Percentiles rank a stretch among this genome's conserved stretches.
Evolutionary conservation across 2,329 filamentous ascomycete species (phyloP).

Genomic region (Albophoma yamanashiensis): DNA sequence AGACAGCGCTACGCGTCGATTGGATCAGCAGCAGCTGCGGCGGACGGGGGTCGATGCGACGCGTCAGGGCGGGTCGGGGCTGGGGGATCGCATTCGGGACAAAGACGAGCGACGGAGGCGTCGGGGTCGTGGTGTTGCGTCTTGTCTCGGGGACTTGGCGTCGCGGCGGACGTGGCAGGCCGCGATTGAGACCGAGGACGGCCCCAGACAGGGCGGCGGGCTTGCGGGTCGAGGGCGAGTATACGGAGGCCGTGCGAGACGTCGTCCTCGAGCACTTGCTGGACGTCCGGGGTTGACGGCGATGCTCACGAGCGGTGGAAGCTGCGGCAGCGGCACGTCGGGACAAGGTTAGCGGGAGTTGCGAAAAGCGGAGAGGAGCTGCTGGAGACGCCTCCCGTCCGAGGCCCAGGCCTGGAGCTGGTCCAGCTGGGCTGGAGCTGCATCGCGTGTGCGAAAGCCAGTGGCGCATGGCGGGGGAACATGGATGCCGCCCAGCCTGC

Average conservation of each 20-base stretch:
- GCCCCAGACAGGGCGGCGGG: not conserved
- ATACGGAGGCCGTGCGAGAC: not conserved
- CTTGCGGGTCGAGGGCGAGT: not conserved
- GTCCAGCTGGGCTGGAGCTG: no score
- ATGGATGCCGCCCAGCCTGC: not conserved
- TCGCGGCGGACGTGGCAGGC: not conserved
- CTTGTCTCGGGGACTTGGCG: not conserved
- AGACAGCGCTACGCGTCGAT: not conserved
- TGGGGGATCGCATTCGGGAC: constrained; percentile 4
- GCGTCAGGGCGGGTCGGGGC: not conserved
- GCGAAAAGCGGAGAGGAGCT: not conserved
- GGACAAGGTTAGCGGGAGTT: not conserved
- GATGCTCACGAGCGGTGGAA: not conserved
- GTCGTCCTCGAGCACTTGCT: not conserved
- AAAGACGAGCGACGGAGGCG: constrained; percentile 4
- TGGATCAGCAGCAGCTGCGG: constrained; percentile 2
- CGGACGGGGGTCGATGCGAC: constrained; percentile 1
- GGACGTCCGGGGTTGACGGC: not conserved
- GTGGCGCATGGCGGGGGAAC: not conserved
- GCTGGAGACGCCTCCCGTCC: not conserved
- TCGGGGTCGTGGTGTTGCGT: not conserved
- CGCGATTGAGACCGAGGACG: not conserved
- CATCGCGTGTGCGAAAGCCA: no score
- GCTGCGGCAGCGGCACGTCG: not conserved
- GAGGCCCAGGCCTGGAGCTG: no score